Percentiles rank a stretch among this genome's conserved stretches.
phyloP scores from a whole-genome alignment of 2,329 filamentous ascomycete genomes.

The Eurotiales sp. region DNA sequence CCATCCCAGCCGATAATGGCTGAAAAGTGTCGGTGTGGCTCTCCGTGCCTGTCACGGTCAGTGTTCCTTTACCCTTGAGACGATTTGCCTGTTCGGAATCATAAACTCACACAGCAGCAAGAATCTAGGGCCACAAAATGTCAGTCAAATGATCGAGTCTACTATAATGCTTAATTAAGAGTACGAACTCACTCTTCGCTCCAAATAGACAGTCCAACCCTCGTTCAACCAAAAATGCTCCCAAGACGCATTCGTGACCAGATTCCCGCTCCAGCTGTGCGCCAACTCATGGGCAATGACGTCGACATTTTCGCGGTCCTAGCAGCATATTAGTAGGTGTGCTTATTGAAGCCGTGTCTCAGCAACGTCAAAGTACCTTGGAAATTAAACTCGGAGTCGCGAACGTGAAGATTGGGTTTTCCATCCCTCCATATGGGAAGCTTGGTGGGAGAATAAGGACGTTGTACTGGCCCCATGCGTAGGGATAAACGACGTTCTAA shows the following conservation, averaged over 20 bases:
- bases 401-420: conserved; percentile 92
- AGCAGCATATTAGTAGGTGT: background rate
- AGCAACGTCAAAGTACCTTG: conserved; percentile 54
- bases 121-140: conserved; percentile 26
- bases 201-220: conserved; percentile 93
- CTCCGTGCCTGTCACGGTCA: conserved; percentile 62
- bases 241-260: conserved; percentile 53
- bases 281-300: conserved; percentile 85
- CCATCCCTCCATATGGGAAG: conserved; percentile 80
- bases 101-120: conserved; percentile 37
- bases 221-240: conserved; percentile 61
- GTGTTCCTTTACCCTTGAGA: background rate
- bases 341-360: background rate
- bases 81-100: background rate
- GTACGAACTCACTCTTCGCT: conserved; percentile 58
- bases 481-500: conserved; percentile 69
- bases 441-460: conserved; percentile 84
- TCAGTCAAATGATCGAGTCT: conserved; percentile 18
- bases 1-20: conserved; percentile 95
- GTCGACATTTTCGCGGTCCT: conserved; percentile 83
- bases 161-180: background rate
- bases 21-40: conserved; percentile 85
- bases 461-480: conserved; percentile 94
- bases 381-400: conserved; percentile 93
- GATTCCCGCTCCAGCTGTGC: conserved; percentile 83